Evolutionary conservation across 2,329 filamentous ascomycete species (phyloP).

Genomic region (Exophiala sideris): DNA sequence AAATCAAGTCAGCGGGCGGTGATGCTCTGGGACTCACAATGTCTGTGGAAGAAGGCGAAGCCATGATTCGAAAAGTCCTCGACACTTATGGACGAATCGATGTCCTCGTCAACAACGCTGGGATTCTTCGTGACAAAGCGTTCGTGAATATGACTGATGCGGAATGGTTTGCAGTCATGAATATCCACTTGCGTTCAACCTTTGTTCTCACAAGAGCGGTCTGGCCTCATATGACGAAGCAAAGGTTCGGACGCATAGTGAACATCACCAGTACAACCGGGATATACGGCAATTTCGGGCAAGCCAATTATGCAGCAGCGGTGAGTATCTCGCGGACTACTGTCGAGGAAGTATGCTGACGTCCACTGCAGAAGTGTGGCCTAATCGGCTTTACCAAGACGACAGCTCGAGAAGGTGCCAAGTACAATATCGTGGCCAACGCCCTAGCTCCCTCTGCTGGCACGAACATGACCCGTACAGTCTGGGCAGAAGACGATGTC

Average conservation of each 20-base stretch:
- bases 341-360: no score
- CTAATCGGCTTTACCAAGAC: constrained; percentile 93
- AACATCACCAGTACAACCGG: constrained; percentile 96
- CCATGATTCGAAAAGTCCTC: constrained; percentile 84
- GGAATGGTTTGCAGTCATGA: constrained; percentile 86
- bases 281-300: constrained; percentile 98
- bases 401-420: constrained; percentile 83
- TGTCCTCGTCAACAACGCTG: constrained; percentile 95
- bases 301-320: constrained; percentile 91
- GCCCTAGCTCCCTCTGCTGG: constrained; percentile 96
- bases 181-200: constrained; percentile 87
- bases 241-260: constrained; percentile 94
- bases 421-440: constrained; percentile 98
- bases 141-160: constrained; percentile 96
- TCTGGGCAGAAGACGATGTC: constrained; percentile 95
- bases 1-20: constrained; percentile 85
- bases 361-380: constrained; percentile 64
- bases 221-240: constrained; percentile 95
- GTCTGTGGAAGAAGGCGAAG: constrained; percentile 86
- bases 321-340: constrained; percentile 51
- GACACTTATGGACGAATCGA: constrained; percentile 90
- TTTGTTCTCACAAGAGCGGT: constrained; percentile 96
- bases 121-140: constrained; percentile 94
- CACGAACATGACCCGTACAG: constrained; percentile 88
- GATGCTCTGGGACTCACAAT: constrained; percentile 89